phyloP scores from a whole-genome alignment of 805 yeast genomes.

The Spathaspora sp. region DNA sequence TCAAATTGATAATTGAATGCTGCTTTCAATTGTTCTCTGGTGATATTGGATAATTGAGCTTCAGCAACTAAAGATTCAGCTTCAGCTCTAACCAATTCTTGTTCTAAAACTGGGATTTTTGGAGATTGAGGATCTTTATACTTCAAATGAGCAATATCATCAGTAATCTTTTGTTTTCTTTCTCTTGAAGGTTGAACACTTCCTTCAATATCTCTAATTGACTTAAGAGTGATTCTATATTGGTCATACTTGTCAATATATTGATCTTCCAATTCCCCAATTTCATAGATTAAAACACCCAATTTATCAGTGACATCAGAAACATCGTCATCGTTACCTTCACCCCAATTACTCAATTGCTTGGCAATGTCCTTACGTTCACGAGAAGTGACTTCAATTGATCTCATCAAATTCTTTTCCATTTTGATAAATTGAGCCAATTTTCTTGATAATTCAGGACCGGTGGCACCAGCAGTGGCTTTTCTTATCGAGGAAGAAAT shows the following conservation, averaged over 20 bases:
- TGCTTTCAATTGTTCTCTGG: slow-evolving; percentile 82
- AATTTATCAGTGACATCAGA: slow-evolving; percentile 83
- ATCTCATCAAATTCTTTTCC: slow-evolving; percentile 78
- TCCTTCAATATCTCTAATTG: slow-evolving; percentile 79
- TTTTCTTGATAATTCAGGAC: slow-evolving; percentile 77
- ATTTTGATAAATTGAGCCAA: slow-evolving; percentile 71
- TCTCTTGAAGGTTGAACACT: slow-evolving; percentile 88
- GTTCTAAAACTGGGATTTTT: slow-evolving; percentile 78
- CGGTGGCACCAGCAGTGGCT: slow-evolving; percentile 72
- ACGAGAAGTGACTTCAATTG: slow-evolving; percentile 70
- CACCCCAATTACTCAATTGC: slow-evolving; percentile 84
- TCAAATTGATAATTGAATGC: slow-evolving; percentile 84
- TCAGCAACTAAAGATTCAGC: slow-evolving; percentile 90
- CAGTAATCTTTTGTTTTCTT: slow-evolving; percentile 80
- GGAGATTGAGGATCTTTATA: slow-evolving; percentile 84
- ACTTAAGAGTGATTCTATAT: slow-evolving; percentile 77
- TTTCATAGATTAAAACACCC: slow-evolving; percentile 77
- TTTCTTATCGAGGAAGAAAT: slow-evolving; percentile 60
- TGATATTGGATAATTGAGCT: slow-evolving; percentile 84
- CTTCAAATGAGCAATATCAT: slow-evolving; percentile 77
- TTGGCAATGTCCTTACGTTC: slow-evolving; percentile 81
- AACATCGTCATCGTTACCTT: slow-evolving; percentile 80
- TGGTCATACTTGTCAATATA: slow-evolving; percentile 84
- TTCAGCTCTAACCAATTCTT: slow-evolving; percentile 87
- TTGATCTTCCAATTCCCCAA: slow-evolving; percentile 84